A percentile compares a stretch with the other conserved stretches of the same genome.
phyloP scores from a whole-genome alignment of 2,329 filamentous ascomycete genomes.

The Pseudogymnoascus sp. region DNA sequence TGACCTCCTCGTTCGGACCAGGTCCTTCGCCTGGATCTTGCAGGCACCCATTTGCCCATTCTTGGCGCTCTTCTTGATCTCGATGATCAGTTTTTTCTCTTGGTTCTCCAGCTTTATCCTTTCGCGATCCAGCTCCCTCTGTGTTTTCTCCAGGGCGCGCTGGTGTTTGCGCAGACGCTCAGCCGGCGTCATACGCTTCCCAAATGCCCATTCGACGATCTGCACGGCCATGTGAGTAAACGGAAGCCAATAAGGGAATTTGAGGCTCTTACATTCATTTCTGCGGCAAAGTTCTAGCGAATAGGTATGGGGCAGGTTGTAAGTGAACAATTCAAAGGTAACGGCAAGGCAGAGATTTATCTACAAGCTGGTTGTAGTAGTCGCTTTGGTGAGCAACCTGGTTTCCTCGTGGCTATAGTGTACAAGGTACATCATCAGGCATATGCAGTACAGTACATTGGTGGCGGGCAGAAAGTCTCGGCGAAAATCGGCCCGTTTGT shows the following conservation, averaged over 20 bases:
- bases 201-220: conserved; percentile 98
- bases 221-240: conserved; percentile 30
- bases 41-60: conserved; percentile 97
- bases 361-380: not conserved
- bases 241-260: not conserved
- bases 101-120: conserved; percentile 95
- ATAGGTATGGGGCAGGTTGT: not conserved
- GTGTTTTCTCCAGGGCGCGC: conserved; percentile 92
- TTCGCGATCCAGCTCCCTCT: conserved; percentile 91
- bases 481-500: not conserved
- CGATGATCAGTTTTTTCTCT: conserved; percentile 90
- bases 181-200: conserved; percentile 96
- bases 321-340: not conserved
- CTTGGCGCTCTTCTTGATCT: conserved; percentile 98
- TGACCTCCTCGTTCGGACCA: conserved; percentile 80
- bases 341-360: not conserved
- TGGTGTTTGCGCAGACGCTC: conserved; percentile 91
- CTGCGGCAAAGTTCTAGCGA: not conserved
- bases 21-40: conserved; percentile 96
- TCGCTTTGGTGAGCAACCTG: not conserved
- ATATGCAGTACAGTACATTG: not conserved
- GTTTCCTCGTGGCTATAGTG: not conserved
- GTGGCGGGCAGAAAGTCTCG: not conserved
- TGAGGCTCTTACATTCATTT: conserved; percentile 2
- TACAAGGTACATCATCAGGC: conserved; percentile 8